phyloP scores from a whole-genome alignment of 1,284 basidiomycete species.

The Rhodotorula sp. region DNA sequence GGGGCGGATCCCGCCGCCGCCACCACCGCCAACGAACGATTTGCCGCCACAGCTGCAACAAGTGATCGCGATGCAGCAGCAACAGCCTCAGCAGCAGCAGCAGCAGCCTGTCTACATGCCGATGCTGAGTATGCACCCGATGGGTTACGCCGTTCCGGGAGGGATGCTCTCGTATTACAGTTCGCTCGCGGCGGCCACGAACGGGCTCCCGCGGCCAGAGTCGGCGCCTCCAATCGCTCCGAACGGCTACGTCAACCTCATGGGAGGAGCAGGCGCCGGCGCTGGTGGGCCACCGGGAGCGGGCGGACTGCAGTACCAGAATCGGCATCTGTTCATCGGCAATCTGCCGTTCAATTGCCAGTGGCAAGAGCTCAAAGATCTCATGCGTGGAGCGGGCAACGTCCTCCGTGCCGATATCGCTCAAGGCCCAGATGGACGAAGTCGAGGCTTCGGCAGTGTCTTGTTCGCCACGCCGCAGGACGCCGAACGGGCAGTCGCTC shows the following conservation, averaged over 20 bases:
- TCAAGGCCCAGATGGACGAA: constrained; percentile 77
- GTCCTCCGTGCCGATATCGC: constrained; percentile 91
- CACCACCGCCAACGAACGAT: neutral
- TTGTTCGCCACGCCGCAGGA: constrained; percentile 78
- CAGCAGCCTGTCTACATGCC: neutral
- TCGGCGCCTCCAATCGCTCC: neutral
- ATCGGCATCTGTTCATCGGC: constrained; percentile 67
- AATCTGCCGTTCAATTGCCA: constrained; percentile 88
- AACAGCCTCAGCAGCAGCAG: neutral
- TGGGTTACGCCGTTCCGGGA: constrained; percentile 20
- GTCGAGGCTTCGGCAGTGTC: constrained; percentile 83
- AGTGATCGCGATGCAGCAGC: constrained; percentile 6
- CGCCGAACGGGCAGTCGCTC: constrained; percentile 71
- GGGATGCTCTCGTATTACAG: constrained; percentile 20
- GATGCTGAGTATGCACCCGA: constrained; percentile 18
- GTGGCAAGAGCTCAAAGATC: constrained; percentile 97
- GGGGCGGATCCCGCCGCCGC: neutral
- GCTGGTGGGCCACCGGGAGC: neutral
- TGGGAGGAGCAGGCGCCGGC: neutral
- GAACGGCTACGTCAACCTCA: neutral
- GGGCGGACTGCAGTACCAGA: constrained; percentile 22
- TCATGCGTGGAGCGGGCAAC: constrained; percentile 90
- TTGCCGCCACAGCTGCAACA: constrained; percentile 17
- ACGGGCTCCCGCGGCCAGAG: neutral
- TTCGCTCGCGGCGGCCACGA: constrained; percentile 1